Base-by-base conservation (phyloP, 176 grass and related monocot species). In the Saccharum spontaneum region DNA sequence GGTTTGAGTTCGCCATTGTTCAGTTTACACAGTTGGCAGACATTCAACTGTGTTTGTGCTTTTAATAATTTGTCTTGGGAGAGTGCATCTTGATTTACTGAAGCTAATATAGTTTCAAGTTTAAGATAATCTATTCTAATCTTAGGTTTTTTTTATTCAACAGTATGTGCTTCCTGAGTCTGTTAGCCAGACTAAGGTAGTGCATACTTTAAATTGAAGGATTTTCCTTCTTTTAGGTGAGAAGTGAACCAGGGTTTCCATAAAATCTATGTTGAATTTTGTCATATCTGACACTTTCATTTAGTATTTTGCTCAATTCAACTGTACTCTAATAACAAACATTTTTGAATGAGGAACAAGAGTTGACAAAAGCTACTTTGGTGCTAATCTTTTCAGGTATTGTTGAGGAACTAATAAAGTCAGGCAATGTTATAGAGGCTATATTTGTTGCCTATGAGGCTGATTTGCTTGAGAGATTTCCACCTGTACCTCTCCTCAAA, bases 381-480 rank as follows among this genome's bases (percentile, higher is more conserved):
- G 17, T 83, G 36, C 33, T 75, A 36, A 36, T 39, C n/a, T 65
- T 85, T 84, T 84, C 90, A 92, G 94, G 87, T 87, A 65, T 92
- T 80, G 79, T 97, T 71, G 75, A 85, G 16, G 90, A 97, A 70
- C 69, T 94, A 78, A 37, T 87, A 75, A 89, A 85, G 67, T 83
- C 83, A 66, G 90, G 88, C 37, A 92, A 94, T 82, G 84, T 61
- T 63, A 80, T 94, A 57, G 94, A 94, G 41, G 86, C 88, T 38
- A 87, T 94, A 87, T 91, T 92, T 89, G 65, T 97, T 79, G 88
- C 84, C 70, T 48, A 92, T 22, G 92, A 97, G 71, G 83, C 88
- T 49, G 81, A 85, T 87, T 92, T 92, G 83, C 68, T 86, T 10
- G 83, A 89, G 81, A 84, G 3, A 83, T 92, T 86, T 85, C 79